Evolutionary conservation across 2,329 filamentous ascomycete genomes (phyloP).

Genomic region (Claviceps africana): DNA sequence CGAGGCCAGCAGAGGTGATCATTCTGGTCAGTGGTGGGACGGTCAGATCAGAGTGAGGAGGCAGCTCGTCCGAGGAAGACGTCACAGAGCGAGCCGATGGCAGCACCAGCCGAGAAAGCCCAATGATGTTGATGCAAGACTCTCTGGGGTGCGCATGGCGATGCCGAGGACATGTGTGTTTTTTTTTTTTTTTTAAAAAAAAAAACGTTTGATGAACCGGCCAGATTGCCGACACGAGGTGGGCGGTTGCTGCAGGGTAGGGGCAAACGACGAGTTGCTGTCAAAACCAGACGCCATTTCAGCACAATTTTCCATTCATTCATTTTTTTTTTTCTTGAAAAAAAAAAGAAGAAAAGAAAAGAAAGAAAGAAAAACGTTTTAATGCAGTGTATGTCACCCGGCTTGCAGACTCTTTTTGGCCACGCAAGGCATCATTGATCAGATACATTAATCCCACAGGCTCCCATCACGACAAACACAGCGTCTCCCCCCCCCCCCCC

Average conservation of each 20-base stretch:
- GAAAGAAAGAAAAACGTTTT: too few relatives aligned
- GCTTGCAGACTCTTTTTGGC: too few relatives aligned
- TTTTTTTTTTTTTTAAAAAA: too few relatives aligned
- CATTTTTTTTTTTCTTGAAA: too few relatives aligned
- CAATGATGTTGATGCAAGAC: neutral
- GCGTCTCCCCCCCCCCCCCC: too few relatives aligned
- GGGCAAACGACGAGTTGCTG: neutral
- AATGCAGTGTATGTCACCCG: too few relatives aligned
- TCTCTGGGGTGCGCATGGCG: neutral
- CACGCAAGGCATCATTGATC: too few relatives aligned
- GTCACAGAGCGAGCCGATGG: neutral
- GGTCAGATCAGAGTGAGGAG: neutral
- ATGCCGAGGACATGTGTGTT: neutral
- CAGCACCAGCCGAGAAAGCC: neutral
- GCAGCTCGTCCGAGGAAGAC: neutral
- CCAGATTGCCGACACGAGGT: neutral
- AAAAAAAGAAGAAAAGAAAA: too few relatives aligned
- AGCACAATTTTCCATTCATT: too few relatives aligned
- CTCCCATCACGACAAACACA: too few relatives aligned
- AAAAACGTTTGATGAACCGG: too few relatives aligned
- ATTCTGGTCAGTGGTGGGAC: neutral
- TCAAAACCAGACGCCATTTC: neutral
- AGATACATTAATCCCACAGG: too few relatives aligned
- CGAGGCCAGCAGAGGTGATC: neutral
- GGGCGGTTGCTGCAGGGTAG: neutral